A percentile compares a stretch with the other conserved stretches of the same genome.
phyloP scores from a whole-genome alignment of 805 yeast genomes.

The Candida berthetii region DNA sequence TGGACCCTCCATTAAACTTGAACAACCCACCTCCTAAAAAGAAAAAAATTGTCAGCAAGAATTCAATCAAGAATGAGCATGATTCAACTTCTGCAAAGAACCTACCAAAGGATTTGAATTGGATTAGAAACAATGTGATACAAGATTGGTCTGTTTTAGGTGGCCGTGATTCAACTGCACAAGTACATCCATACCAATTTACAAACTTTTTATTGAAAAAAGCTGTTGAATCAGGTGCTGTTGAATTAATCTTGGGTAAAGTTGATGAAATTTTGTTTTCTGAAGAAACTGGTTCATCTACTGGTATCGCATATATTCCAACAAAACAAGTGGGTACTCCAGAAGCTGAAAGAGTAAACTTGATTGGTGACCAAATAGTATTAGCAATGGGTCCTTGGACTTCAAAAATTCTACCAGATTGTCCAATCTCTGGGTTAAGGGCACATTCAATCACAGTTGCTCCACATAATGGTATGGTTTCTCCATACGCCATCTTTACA shows the following conservation, averaged over 20 bases:
- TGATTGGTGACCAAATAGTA: conserved; percentile 72
- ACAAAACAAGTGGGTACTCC: conserved; percentile 16
- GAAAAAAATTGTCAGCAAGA: conserved; percentile 31
- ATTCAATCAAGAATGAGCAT: conserved; percentile 22
- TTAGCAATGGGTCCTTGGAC: conserved; percentile 97
- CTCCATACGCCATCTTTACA: conserved; percentile 92
- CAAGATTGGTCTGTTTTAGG: conserved; percentile 77
- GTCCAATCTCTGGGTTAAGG: conserved; percentile 90
- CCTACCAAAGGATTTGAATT: conserved; percentile 62
- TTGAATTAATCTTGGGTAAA: conserved; percentile 82
- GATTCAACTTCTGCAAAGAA: conserved; percentile 10
- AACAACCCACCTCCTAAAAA: conserved; percentile 17
- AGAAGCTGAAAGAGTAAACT: conserved; percentile 32
- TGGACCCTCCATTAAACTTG: neutral
- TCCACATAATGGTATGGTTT: conserved; percentile 71
- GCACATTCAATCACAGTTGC: conserved; percentile 93
- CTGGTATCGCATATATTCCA: conserved; percentile 61
- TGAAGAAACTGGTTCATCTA: conserved; percentile 58
- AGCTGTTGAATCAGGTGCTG: conserved; percentile 76
- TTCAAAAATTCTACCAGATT: conserved; percentile 78
- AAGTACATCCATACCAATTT: conserved; percentile 92
- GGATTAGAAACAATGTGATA: conserved; percentile 66
- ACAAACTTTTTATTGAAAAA: conserved; percentile 77
- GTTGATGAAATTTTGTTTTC: conserved; percentile 63
- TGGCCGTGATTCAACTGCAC: conserved; percentile 85